These are phyloP conservation scores for Pholiota conissans DNA, from an alignment of 768 basidiomycete species.

Conservation along the genomic window DNA sequence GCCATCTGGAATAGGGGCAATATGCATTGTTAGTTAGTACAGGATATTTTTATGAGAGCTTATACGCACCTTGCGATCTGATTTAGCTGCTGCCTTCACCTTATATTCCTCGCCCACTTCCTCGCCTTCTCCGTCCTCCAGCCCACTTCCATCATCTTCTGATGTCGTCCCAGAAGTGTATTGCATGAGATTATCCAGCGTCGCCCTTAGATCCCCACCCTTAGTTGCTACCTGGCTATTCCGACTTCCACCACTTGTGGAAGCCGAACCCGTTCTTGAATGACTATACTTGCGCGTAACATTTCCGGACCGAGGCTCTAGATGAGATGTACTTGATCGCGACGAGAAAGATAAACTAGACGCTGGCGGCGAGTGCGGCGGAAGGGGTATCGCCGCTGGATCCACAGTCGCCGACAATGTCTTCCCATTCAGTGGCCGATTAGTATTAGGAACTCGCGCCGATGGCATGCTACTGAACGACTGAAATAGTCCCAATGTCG, in stretches of 20 bases:
- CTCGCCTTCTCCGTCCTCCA: constrained; percentile 6
- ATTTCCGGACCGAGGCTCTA: not conserved
- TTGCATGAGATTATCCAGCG: constrained; percentile 43
- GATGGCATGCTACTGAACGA: constrained; percentile 23
- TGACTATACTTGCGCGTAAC: not conserved
- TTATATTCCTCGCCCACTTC: constrained; percentile 41
- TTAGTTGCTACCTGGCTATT: constrained; percentile 4
- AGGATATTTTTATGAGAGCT: not conserved
- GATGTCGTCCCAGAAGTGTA: constrained; percentile 30
- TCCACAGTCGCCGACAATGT: constrained; percentile 44
- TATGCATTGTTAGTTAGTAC: not conserved
- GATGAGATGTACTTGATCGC: constrained; percentile 47
- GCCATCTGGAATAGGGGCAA: constrained; percentile 60
- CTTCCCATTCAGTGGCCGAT: constrained; percentile 12
- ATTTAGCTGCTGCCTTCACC: constrained; percentile 73
- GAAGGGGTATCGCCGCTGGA: constrained; percentile 56
- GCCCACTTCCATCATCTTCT: constrained; percentile 29
- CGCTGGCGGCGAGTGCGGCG: constrained; percentile 68
- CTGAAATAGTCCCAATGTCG: constrained; percentile 25
- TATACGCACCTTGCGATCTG: constrained; percentile 74
- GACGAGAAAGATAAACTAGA: constrained; percentile 80
- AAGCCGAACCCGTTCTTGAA: constrained; percentile 2
- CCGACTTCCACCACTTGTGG: constrained; percentile 7
- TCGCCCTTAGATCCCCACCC: constrained; percentile 22
- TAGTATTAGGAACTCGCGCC: constrained; percentile 4